phyloP scores from a whole-genome alignment of 495 filamentous ascomycete species.

The Thermothielavioides terrestris region DNA sequence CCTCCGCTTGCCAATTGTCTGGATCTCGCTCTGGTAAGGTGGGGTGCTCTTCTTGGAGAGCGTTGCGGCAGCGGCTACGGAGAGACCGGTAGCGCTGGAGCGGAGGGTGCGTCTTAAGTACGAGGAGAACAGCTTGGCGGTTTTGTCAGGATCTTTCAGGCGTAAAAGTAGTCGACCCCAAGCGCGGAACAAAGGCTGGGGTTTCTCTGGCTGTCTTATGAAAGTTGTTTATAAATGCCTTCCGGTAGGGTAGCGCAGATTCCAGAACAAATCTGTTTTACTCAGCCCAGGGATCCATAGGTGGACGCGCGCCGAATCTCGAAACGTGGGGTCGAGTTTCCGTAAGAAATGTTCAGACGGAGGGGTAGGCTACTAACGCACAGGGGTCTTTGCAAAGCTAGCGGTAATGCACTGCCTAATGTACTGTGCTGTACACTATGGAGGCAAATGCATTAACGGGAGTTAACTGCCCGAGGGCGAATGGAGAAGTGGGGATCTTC shows the following conservation, averaged over 20 bases:
- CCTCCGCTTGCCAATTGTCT: constrained; percentile 43
- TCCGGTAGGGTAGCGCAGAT: not conserved
- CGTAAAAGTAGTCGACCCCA: not conserved
- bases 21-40: constrained; percentile 42
- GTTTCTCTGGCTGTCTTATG: not conserved
- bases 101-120: constrained; percentile 47
- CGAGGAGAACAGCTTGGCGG: constrained; percentile 81
- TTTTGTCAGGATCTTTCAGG: not conserved
- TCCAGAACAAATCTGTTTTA: constrained; percentile 2
- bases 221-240: not conserved
- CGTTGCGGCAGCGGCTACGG: constrained; percentile 52
- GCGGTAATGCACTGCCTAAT: no score
- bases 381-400: not conserved
- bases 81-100: constrained; percentile 52
- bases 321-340: constrained; percentile 1
- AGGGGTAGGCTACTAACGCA: not conserved
- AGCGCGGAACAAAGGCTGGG: not conserved
- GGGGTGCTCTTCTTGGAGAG: constrained; percentile 57
- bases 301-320: not conserved
- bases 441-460: no score
- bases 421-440: no score
- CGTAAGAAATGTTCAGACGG: constrained; percentile 1
- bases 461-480: no score
- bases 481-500: no score
- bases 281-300: constrained; percentile 3